Conservation (phyloP, 495 filamentous ascomycete genomes). For the Penicillium nucicola region DNA sequence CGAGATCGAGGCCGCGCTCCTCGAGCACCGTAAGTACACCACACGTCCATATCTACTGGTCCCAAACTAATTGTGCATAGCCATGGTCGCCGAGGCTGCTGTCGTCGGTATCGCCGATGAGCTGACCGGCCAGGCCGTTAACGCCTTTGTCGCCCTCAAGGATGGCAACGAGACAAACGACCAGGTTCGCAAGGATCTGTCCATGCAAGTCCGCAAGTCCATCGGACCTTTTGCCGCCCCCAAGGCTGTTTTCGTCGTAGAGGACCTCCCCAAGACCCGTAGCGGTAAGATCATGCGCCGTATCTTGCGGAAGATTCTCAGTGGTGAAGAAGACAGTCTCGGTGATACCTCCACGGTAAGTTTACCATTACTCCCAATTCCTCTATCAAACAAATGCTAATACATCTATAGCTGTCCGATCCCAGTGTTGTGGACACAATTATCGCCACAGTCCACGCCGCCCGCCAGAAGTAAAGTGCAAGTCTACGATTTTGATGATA, state of each 20-base stretch:
- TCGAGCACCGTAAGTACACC: conserved; percentile 71
- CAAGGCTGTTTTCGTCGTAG: conserved; percentile 85
- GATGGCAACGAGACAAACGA: conserved; percentile 76
- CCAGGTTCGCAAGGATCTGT: conserved; percentile 85
- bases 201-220: conserved; percentile 91
- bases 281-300: conserved; percentile 99
- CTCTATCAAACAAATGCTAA: conserved; percentile 30
- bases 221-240: conserved; percentile 97
- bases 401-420: conserved; percentile 69
- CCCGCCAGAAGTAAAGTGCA: conserved; percentile 49
- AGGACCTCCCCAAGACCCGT: conserved; percentile 93
- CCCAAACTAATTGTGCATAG: conserved; percentile 19
- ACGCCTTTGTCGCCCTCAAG: conserved; percentile 93
- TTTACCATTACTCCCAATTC: background rate
- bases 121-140: conserved; percentile 93
- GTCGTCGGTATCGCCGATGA: conserved; percentile 94
- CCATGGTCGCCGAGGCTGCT: conserved; percentile 81
- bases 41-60: background rate
- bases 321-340: conserved; percentile 93
- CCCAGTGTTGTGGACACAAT: conserved; percentile 87
- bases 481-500: conserved; percentile 17
- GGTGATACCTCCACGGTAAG: conserved; percentile 90
- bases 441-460: conserved; percentile 70
- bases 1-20: conserved; percentile 93
- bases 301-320: conserved; percentile 94